Conservation (phyloP, 2,329 filamentous ascomycete genomes). For the Lecanoromycetidae sp. region DNA sequence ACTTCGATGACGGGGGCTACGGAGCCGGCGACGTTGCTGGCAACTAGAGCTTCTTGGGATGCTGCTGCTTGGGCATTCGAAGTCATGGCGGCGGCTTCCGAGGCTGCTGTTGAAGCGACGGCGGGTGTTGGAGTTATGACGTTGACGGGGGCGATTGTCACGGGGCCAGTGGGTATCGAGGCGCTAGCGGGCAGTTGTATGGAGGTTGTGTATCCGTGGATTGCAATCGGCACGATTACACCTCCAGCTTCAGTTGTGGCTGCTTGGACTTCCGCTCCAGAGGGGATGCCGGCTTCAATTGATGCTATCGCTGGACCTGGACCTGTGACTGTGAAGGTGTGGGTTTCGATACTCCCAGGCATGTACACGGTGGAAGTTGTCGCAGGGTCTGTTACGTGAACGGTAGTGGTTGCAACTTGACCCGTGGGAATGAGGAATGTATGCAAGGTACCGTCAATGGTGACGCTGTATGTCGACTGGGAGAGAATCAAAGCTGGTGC, state of each 20-base stretch:
- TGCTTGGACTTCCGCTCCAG: not conserved
- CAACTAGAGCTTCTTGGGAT: slow-evolving; percentile 8
- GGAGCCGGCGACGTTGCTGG: slow-evolving; percentile 5
- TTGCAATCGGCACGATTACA: slow-evolving; percentile 16
- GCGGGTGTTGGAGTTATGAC: slow-evolving; percentile 8
- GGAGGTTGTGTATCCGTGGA: slow-evolving; percentile 14
- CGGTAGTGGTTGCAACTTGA: slow-evolving; percentile 7
- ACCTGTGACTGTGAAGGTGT: slow-evolving; percentile 16
- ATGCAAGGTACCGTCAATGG: slow-evolving; percentile 6
- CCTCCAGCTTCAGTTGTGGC: slow-evolving; percentile 5
- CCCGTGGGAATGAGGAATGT: slow-evolving; percentile 11
- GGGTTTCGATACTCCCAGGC: slow-evolving; percentile 9
- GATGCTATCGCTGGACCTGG: slow-evolving; percentile 8
- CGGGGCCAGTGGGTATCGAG: slow-evolving; percentile 14
- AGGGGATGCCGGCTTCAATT: slow-evolving; percentile 10
- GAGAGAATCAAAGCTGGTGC: slow-evolving; percentile 15
- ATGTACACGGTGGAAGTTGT: slow-evolving; percentile 8
- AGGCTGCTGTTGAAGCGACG: not conserved
- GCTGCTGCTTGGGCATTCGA: slow-evolving; percentile 11
- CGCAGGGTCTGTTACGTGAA: slow-evolving; percentile 11
- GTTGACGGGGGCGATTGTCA: slow-evolving; percentile 13
- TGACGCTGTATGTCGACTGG: slow-evolving; percentile 16
- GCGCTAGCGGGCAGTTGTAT: slow-evolving; percentile 16
- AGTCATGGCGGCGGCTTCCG: not conserved
- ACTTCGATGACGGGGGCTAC: not conserved